Evolutionary conservation across 768 basidiomycete genomes (phyloP), one percentile per base, ranked within the genome.

Genomic region (Tulasnella sp.): DNA sequence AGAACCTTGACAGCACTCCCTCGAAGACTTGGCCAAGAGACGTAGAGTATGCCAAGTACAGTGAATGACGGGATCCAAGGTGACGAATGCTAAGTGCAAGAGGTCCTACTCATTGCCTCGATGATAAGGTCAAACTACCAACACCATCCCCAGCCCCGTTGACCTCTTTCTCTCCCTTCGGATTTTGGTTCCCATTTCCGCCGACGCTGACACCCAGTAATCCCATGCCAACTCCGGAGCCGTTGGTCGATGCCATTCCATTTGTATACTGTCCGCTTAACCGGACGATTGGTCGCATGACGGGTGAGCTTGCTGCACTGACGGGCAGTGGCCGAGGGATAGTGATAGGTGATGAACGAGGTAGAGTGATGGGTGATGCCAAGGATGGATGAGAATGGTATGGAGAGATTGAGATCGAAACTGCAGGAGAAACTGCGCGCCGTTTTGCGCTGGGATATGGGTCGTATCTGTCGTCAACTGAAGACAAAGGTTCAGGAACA

Each of bases 401-500:
- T 37, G 40, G 77, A 35, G 44, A 78, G 11, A 72, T 79, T 29
- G 76, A 77, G 42, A 77, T 70, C 32, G 79, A 78, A 16, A 80
- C 73, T 6, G 79, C 80, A 11, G 79, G 79, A 67, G 79, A 80
- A 18, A 80, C 79, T 20, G 79, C 79, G 18, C 79, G 79, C 6
- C 79, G 77, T 55, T 80, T 80, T 11, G 79, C 40, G 23, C n/a
- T n/a, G 10, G 79, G 78, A 26, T 80, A 80, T 13, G 79, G 79
- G 7, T 80, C 79, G 67, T 79, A 80, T 29, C 79, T 73, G 32
- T 80, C 79, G 7, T 80, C 79, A 23, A 77, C 70, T 71, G 35
- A 26, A 16, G 70, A 29, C 57, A 61, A 55, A n/a, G 29, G 29
- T 29, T n/a, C n/a, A 61, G 26, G n/a, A 61, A 29, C 15, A 13